Conservation (phyloP, 2,329 filamentous ascomycete genomes). For the Malbranchea zuffiana region DNA sequence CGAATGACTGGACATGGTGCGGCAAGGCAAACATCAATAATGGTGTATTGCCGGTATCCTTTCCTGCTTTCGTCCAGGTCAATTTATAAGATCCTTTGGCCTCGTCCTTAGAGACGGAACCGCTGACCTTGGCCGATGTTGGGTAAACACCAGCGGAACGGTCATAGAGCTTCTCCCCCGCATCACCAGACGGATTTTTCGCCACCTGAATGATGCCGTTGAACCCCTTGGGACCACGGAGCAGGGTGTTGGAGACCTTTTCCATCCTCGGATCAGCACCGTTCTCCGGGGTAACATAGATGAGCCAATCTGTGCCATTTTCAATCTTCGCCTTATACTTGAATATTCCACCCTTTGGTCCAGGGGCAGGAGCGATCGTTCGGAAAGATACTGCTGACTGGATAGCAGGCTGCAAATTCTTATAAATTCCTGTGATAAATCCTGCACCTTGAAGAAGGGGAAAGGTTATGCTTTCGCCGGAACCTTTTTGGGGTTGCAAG, state of each 20-base stretch:
- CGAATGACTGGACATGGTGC: constrained; percentile 72
- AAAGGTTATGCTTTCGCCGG: constrained; percentile 56
- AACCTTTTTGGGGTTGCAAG: constrained; percentile 45
- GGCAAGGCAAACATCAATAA: constrained; percentile 81
- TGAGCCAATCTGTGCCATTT: constrained; percentile 63
- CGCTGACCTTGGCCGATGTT: constrained; percentile 52
- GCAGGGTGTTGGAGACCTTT: constrained; percentile 53
- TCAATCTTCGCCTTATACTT: constrained; percentile 68
- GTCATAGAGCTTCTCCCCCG: constrained; percentile 61
- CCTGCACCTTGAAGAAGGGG: constrained; percentile 83
- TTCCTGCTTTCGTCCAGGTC: constrained; percentile 60
- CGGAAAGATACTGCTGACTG: constrained; percentile 66
- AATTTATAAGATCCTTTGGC: constrained; percentile 61
- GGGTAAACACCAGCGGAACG: constrained; percentile 65
- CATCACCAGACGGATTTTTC: constrained; percentile 53
- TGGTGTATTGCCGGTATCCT: constrained; percentile 40
- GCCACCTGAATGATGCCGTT: constrained; percentile 71
- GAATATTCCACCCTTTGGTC: constrained; percentile 51
- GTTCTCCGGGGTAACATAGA: constrained; percentile 58
- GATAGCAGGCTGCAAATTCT: constrained; percentile 57
- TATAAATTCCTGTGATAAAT: constrained; percentile 70
- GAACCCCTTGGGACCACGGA: constrained; percentile 58
- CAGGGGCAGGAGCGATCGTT: constrained; percentile 45
- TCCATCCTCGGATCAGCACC: constrained; percentile 56
- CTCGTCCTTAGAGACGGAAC: constrained; percentile 43